Evolutionary conservation across 345 rosid species (phyloP), one percentile per base, ranked within the genome.

Genomic region (Reutealis trisperma): DNA sequence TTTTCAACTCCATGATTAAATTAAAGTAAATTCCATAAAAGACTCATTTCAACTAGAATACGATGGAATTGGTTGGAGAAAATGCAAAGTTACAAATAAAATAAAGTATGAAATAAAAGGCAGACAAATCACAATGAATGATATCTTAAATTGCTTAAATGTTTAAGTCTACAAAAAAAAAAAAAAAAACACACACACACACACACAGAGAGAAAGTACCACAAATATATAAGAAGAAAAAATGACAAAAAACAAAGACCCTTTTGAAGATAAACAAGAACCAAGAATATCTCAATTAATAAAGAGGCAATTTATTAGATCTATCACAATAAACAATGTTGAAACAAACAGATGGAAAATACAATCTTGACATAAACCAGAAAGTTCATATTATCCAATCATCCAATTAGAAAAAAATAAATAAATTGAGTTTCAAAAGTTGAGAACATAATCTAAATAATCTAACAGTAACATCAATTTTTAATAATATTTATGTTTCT

Each of bases 281-380:
- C 4, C 18, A 8, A 70, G 14, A 55, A 54, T 21, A 25, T 10
- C 10, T 41, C 1, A 54, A 54, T 30, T 32, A 54, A 54, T 3
- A 54, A 49, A 30, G 0, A 30, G 18, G 6, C 15, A 3, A 8
- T 14, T 70, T 4, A 54, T 32, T 32, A 70, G 14, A 54, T 13
- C 45, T 27, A 25, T 25, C 10, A 22, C 16, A 51, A 2, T 2
- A 25, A 51, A 22, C 5, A 60, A 45, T 8, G 15, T 73, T 24
- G 66, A 60, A 60, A 44, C 7, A 59, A 22, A 60, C 51, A 37
- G 8, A 72, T 45, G 24, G 55, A 45, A 59, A n/a, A 61, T 30
- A 12, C 25, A 60, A 72, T 58, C 54, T 45, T 59, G 41, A 59
- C 3, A 60, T 72, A 37, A 59, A 72, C 49, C 37, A 71, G 45